phyloP scores from a whole-genome alignment of 768 basidiomycete genomes.

The Hypholoma sublateritium region DNA sequence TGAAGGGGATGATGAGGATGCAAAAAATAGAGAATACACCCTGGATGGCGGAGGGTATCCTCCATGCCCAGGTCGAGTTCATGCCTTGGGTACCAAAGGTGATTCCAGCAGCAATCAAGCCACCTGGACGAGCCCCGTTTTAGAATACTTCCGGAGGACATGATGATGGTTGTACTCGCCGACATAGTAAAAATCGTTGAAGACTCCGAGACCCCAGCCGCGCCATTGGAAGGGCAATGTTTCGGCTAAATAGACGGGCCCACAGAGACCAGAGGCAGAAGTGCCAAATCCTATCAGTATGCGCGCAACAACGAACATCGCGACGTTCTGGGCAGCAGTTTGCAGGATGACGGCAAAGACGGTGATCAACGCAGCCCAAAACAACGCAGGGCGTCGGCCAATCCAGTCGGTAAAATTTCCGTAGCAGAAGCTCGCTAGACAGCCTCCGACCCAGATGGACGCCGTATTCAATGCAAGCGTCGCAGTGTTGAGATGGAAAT shows the following conservation, averaged over 20 bases:
- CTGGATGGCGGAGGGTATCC: constrained; percentile 29
- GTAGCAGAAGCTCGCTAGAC: constrained; percentile 11
- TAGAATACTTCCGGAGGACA: background rate
- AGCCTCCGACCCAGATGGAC: constrained; percentile 18
- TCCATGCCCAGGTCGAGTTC: constrained; percentile 31
- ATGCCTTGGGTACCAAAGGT: constrained; percentile 29
- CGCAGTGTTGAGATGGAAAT: constrained; percentile 15
- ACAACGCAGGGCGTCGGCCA: constrained; percentile 14
- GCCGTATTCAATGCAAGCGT: constrained; percentile 15
- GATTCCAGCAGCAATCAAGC: constrained; percentile 10
- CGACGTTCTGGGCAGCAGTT: constrained; percentile 15
- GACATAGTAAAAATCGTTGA: constrained; percentile 18
- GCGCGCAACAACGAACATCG: constrained; percentile 16
- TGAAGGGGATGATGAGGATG: constrained; percentile 29
- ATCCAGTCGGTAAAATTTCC: constrained; percentile 11
- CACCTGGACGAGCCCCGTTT: background rate
- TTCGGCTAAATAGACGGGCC: constrained; percentile 15
- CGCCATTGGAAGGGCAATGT: constrained; percentile 13
- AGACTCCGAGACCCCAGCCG: constrained; percentile 14
- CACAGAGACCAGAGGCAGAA: constrained; percentile 13
- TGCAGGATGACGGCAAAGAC: constrained; percentile 14
- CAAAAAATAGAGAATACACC: constrained; percentile 30
- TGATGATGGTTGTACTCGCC: constrained; percentile 1
- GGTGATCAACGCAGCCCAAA: constrained; percentile 15
- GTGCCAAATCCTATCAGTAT: constrained; percentile 17